Evolutionary conservation across 441 rosid genomes (phyloP).

Genomic region (Adansonia madagascariensis): DNA sequence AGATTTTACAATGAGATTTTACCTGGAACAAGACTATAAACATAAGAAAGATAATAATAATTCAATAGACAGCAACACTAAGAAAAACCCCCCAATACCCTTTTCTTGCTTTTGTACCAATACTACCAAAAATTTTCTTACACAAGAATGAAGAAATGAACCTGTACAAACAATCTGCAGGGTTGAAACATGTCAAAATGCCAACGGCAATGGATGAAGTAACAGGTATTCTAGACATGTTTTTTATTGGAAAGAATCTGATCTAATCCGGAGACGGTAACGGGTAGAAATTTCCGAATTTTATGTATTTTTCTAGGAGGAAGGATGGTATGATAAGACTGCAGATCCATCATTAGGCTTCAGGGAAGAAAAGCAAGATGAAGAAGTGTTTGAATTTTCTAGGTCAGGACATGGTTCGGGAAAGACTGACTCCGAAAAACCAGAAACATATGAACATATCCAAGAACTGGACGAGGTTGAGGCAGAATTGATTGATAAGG

Average conservation of each 20-base stretch:
- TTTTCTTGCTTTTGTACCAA: slow-evolving; percentile 29
- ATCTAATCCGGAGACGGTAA: slow-evolving; percentile 35
- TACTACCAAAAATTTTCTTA: slow-evolving; percentile 70
- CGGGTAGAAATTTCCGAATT: slow-evolving; percentile 32
- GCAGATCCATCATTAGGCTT: slow-evolving; percentile 43
- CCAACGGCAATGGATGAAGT: slow-evolving; percentile 26
- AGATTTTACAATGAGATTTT: slow-evolving; percentile 26
- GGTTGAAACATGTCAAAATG: slow-evolving; percentile 38
- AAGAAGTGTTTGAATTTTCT: slow-evolving; percentile 37
- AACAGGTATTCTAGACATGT: slow-evolving; percentile 43
- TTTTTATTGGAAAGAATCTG: slow-evolving; percentile 61
- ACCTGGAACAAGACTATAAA: not conserved
- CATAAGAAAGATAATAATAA: slow-evolving; percentile 4
- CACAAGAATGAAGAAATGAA: slow-evolving; percentile 86
- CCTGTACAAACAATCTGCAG: slow-evolving; percentile 75
- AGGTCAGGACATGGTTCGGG: slow-evolving; percentile 77
- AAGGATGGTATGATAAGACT: slow-evolving; percentile 40
- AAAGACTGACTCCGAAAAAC: slow-evolving; percentile 64
- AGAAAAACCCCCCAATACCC: slow-evolving; percentile 11
- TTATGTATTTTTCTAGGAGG: slow-evolving; percentile 9
- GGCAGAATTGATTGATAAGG: slow-evolving; percentile 44
- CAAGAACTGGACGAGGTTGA: slow-evolving; percentile 47
- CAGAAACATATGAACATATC: slow-evolving; percentile 71
- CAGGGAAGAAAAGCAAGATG: slow-evolving; percentile 37
- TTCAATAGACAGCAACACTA: not conserved